Evolutionary conservation across 805 yeast genomes (phyloP).

Genomic region (Saccharomycopsis lassenensis): DNA sequence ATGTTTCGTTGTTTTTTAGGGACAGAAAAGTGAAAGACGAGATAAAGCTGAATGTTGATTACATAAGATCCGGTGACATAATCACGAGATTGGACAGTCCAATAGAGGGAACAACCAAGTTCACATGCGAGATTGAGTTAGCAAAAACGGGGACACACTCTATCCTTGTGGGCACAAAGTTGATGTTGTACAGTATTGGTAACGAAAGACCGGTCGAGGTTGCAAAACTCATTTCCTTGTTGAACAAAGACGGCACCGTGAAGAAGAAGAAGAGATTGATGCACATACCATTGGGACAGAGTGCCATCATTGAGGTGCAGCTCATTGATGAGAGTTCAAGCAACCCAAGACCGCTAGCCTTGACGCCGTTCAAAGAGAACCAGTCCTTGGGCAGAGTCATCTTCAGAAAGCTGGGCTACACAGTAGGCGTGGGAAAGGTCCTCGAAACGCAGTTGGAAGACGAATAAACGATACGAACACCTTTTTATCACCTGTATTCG

Average conservation of each 20-base stretch:
- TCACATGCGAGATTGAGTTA: constrained; percentile 45
- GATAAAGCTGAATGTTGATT: constrained; percentile 27
- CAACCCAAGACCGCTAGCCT: constrained; percentile 33
- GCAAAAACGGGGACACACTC: constrained; percentile 65
- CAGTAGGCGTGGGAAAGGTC: constrained; percentile 57
- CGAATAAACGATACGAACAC: neutral
- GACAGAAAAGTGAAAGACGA: constrained; percentile 15
- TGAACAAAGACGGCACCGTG: constrained; percentile 21
- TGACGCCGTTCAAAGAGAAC: constrained; percentile 37
- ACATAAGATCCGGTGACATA: constrained; percentile 58
- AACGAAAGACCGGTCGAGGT: constrained; percentile 61
- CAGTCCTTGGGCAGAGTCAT: constrained; percentile 55
- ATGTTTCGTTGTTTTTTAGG: constrained; percentile 15
- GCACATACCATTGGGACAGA: constrained; percentile 51
- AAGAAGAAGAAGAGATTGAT: constrained; percentile 35
- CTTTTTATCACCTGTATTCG: neutral
- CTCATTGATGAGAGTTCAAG: constrained; percentile 28
- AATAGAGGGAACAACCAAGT: constrained; percentile 36
- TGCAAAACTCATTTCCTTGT: constrained; percentile 30
- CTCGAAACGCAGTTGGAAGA: neutral
- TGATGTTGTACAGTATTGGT: constrained; percentile 68
- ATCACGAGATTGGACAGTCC: constrained; percentile 37
- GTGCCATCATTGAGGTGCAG: constrained; percentile 47
- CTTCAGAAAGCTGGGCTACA: constrained; percentile 55
- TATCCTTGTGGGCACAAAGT: constrained; percentile 66